Conservation (phyloP, 108 stramenopile species). For the Nitzschia sp. region DNA sequence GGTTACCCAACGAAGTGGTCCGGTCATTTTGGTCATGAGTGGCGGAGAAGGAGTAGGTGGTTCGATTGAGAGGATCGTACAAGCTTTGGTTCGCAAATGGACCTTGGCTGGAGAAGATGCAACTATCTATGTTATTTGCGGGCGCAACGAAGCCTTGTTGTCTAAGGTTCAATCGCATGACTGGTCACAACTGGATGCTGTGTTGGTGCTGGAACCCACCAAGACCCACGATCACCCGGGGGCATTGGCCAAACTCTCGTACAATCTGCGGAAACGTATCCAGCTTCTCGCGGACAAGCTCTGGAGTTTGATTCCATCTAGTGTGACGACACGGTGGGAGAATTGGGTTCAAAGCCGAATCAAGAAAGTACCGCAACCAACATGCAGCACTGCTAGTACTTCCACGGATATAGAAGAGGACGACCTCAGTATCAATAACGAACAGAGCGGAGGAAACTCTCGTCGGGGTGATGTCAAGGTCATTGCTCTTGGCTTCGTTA, state of each 20-base stretch:
- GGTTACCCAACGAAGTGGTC: not conserved
- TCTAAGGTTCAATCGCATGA: conserved; percentile 56
- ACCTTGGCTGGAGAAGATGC: conserved; percentile 62
- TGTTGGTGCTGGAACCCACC: not conserved
- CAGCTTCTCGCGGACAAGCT: not conserved
- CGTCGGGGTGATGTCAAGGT: conserved; percentile 62
- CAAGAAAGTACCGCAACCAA: not conserved
- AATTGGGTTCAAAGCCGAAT: not conserved
- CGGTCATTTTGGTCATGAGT: conserved; percentile 89
- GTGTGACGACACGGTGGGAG: not conserved
- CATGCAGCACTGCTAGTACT: not conserved
- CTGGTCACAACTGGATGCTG: conserved; percentile 52
- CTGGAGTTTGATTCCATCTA: no score
- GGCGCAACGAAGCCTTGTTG: conserved; percentile 83
- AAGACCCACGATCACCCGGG: not conserved
- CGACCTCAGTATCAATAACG: not conserved
- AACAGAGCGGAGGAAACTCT: conserved; percentile 3
- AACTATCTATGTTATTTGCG: conserved; percentile 92
- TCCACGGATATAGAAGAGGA: conserved; percentile 4
- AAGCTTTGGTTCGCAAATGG: conserved; percentile 61
- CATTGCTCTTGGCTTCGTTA: conserved; percentile 86
- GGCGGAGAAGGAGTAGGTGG: conserved; percentile 95
- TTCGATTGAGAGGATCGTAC: conserved; percentile 69
- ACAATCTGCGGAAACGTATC: not conserved
- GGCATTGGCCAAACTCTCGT: not conserved